These are phyloP conservation scores for Aspergillus niger DNA, from an alignment of 2,329 filamentous ascomycete genomes.

Conservation along the genomic window DNA sequence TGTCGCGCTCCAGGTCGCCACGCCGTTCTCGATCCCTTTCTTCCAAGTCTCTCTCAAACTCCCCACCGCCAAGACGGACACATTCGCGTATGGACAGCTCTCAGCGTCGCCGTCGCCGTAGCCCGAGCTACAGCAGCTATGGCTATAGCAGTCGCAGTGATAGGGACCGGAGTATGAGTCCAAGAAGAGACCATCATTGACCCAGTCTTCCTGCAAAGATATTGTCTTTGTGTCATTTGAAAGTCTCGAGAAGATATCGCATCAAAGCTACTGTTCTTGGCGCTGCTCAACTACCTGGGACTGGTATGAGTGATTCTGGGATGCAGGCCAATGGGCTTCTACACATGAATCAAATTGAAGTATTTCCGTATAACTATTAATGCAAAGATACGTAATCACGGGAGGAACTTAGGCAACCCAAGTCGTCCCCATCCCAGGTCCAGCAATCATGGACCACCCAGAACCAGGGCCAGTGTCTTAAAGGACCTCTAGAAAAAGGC, in stretches of 20 bases:
- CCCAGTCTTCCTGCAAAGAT: slow-evolving; percentile 15
- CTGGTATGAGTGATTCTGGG: not conserved
- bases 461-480: too few species aligned
- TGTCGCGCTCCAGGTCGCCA: slow-evolving; percentile 51
- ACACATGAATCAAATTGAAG: not conserved
- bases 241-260: not conserved
- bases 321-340: not conserved
- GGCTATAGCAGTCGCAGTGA: slow-evolving; percentile 61
- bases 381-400: not conserved
- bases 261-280: not conserved
- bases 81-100: slow-evolving; percentile 39
- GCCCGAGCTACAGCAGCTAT: slow-evolving; percentile 65
- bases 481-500: slow-evolving; percentile 59
- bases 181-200: slow-evolving; percentile 49
- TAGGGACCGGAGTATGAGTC: slow-evolving; percentile 47
- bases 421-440: not conserved
- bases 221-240: not conserved
- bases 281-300: not conserved
- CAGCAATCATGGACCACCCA: too few species aligned
- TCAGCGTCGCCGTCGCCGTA: slow-evolving; percentile 53
- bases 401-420: not conserved
- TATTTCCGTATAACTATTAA: not conserved
- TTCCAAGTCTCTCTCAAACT: slow-evolving; percentile 44
- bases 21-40: slow-evolving; percentile 41
- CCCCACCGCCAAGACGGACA: slow-evolving; percentile 43